Evolutionary conservation across 306 rosid genomes (phyloP).

Genomic region (Vigna unguiculata): DNA sequence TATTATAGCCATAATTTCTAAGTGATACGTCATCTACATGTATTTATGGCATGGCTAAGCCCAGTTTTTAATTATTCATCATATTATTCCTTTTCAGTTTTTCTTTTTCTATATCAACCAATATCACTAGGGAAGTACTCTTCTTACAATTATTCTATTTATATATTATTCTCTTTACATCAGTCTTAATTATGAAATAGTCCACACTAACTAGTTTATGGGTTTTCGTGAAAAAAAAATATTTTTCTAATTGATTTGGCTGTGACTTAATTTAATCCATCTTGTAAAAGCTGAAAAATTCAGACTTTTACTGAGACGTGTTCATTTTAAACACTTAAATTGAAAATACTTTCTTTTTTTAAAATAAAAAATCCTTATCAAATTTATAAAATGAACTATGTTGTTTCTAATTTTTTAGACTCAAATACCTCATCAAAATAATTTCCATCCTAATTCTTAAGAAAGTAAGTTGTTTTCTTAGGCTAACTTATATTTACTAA

Average conservation of each 20-base stretch:
- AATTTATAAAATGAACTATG: not conserved
- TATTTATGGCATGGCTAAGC: conserved; percentile 58
- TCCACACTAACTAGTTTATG: not conserved
- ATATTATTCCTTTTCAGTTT: conserved; percentile 41
- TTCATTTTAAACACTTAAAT: too few relatives aligned
- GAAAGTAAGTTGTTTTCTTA: too few relatives aligned
- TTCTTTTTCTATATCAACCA: conserved; percentile 29
- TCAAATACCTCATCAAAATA: too few relatives aligned
- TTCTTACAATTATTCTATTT: not conserved
- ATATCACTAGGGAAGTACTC: not conserved
- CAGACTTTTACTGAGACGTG: too few relatives aligned
- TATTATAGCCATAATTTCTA: conserved; percentile 50
- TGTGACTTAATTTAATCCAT: too few relatives aligned
- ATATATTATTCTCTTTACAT: not conserved
- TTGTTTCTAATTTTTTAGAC: not conserved
- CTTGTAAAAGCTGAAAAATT: too few relatives aligned
- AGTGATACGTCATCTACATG: conserved; percentile 45
- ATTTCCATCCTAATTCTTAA: too few relatives aligned
- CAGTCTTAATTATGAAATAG: not conserved
- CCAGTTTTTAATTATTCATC: conserved; percentile 49
- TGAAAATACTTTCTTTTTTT: too few relatives aligned
- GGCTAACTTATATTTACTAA: too few relatives aligned
- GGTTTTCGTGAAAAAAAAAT: not conserved
- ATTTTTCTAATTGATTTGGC: too few relatives aligned
- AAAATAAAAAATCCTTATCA: too few relatives aligned